Base-by-base conservation (phyloP, 306 rosid genomes). In the Fragaria nilgerrensis region DNA sequence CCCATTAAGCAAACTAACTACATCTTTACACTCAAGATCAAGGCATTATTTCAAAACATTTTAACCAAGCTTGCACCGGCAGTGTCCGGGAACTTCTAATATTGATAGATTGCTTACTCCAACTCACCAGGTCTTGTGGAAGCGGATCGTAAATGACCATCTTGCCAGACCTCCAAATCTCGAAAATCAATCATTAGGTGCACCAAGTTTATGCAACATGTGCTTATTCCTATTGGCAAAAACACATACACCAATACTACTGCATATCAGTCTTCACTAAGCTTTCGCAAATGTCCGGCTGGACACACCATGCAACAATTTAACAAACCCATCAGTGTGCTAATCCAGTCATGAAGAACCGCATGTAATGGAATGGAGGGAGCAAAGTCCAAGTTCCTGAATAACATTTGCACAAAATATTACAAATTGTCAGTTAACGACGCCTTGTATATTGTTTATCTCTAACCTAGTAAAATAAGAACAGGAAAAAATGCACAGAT, bases 341-440 rank as follows among this genome's bases (percentile, higher is more conserved):
- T 86, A 76, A 96, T 92, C 99, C 98, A 92, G 83, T 89, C 98
- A 49, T 88, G 96, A 19, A 96, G 97, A 84, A 96, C 98, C 19
- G 84, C 97, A 27, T 89, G 99, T 78, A 96, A 87, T 0, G 98
- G 98, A 80, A 96, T 92, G n/a, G 97, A 90, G 20, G 99, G 99
- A 50, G 98, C 98, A 43, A 43, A 92, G 98, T 64, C 98, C 96
- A 52, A 89, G 98, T 87, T 96, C 97, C 99, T 92, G 83, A 66
- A 81, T 78, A 73, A 77, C 64, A 37, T 32, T 73, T 43, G 23
- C 58, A 58, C 9, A 76, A 37, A 23, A 3, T 15, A 34, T 9
- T 20, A 36, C 41, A 43, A 41, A 16, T 7, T 12, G 32, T 77
- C 72, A 77, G 56, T 58, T 34, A 22, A 47, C 7, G 0, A 5